Evolutionary conservation across 352 stramenopile genomes (phyloP).

Genomic region (Saprolegnia diclina): DNA sequence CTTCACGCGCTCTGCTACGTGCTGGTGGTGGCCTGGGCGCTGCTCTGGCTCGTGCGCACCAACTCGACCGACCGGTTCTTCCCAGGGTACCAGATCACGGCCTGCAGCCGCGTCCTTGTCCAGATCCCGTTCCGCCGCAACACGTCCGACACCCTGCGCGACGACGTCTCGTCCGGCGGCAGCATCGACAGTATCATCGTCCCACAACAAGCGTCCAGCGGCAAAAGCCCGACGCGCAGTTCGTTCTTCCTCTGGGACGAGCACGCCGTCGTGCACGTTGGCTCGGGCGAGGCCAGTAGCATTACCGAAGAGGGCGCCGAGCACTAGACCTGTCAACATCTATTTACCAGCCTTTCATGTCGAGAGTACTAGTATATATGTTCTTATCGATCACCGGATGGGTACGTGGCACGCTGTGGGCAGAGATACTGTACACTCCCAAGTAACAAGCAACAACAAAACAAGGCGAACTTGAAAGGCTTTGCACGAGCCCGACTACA

Average conservation of each 20-base stretch:
- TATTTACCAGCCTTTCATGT: too few species aligned
- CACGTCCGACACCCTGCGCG: neutral
- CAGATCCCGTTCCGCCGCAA: neutral
- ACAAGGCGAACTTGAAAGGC: too few species aligned
- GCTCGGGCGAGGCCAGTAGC: neutral
- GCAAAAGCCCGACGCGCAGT: neutral
- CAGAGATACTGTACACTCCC: too few species aligned
- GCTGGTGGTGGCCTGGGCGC: neutral
- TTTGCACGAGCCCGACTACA: too few species aligned
- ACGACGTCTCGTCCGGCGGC: neutral
- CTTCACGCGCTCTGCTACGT: constrained; percentile 6
- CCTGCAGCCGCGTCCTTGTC: neutral
- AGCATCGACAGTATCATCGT: too few species aligned
- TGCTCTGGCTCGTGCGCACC: constrained; percentile 5
- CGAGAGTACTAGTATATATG: too few species aligned
- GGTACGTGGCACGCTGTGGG: too few species aligned
- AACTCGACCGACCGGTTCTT: constrained; percentile 23
- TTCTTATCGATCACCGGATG: too few species aligned
- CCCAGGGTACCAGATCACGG: constrained; percentile 6
- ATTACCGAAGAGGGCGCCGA: too few species aligned
- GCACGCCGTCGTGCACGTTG: neutral
- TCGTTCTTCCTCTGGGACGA: neutral
- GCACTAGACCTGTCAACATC: too few species aligned
- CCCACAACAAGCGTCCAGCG: too few species aligned
- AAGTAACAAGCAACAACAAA: too few species aligned